phyloP scores from a whole-genome alignment of 805 yeast species.

The Lipomyces yamadae region DNA sequence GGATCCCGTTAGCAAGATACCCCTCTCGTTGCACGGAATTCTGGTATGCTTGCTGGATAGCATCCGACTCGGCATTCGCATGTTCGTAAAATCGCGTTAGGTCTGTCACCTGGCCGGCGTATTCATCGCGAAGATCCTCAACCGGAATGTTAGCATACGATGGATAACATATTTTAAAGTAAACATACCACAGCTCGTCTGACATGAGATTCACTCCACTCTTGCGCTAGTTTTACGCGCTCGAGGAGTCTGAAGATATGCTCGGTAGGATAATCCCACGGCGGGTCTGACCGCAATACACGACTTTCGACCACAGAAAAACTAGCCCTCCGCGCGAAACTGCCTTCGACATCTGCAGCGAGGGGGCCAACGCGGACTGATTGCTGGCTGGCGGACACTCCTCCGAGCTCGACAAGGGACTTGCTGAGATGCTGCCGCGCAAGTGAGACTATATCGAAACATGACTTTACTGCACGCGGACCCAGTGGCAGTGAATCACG shows the following conservation, averaged over 20 bases:
- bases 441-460: constrained; percentile 6
- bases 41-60: constrained; percentile 32
- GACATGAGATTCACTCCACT: constrained; percentile 25
- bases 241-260: constrained; percentile 12
- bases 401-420: background rate
- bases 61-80: constrained; percentile 27
- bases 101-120: constrained; percentile 2
- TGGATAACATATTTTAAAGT: background rate
- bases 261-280: constrained; percentile 32
- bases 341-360: background rate
- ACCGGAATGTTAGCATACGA: background rate
- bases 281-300: constrained; percentile 35
- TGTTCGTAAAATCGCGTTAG: constrained; percentile 38
- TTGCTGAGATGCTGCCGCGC: background rate
- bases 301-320: constrained; percentile 46
- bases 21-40: constrained; percentile 36
- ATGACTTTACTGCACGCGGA: background rate
- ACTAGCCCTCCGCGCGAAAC: constrained; percentile 45
- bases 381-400: background rate
- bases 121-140: constrained; percentile 11
- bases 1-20: constrained; percentile 44
- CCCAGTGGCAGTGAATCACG: background rate
- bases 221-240: constrained; percentile 42
- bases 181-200: constrained; percentile 31
- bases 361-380: background rate